Base-by-base conservation (phyloP, 352 stramenopile genomes). In the Phytophthora aleatoria region DNA sequence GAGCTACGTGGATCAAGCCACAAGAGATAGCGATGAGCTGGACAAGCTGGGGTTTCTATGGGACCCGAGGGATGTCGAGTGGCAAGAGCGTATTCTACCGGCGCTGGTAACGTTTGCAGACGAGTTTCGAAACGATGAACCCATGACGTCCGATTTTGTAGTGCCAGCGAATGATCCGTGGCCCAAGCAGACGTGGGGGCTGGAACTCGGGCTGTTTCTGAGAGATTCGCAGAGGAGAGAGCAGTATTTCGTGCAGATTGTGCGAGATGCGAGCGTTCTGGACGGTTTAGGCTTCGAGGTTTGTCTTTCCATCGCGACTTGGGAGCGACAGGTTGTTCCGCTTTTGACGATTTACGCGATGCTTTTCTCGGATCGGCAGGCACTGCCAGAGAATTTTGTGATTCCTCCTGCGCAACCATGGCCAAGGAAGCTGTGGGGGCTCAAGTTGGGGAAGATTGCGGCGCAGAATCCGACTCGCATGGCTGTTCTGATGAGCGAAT, bases 221-320 rank as follows among this genome's bases (percentile, higher is more conserved):
- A 62, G 16, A 9, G 42, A 72, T 24, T 54, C 67, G 7, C 64
- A 63, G 5, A 44, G 41, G 27, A 61, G 67, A 66, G 67, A 75
- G 26, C 52, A 62, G 38, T 75, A 66, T 64, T 75, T 71, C 27
- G 47, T 70, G 13, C 67, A 72, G 33, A 69, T 75, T 57, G 31
- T 53, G 26, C 56, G 41, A 33, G 67, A 75, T 41, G 33, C 49
- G 0, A 13, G 15, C 15, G 35, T 72, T 2, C 27, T 75, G 54
- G 52, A 64, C 6, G 16, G 49, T 7, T 52, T 75, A 16, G 63
- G 67, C 30, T 75, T 72, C 28, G 57, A 75, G 20, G 42, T 75
- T 1, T 41, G 10, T 20, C 28, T 75, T 4, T 75, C 62, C n/a
- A 43, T 69, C 15, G 24, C 38, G 15, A 72, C 64, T 7, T 75